Evolutionary conservation across 129 eudicot genomes (phyloP), one percentile per base, ranked within the genome.

Genomic region (Tagetes patula): DNA sequence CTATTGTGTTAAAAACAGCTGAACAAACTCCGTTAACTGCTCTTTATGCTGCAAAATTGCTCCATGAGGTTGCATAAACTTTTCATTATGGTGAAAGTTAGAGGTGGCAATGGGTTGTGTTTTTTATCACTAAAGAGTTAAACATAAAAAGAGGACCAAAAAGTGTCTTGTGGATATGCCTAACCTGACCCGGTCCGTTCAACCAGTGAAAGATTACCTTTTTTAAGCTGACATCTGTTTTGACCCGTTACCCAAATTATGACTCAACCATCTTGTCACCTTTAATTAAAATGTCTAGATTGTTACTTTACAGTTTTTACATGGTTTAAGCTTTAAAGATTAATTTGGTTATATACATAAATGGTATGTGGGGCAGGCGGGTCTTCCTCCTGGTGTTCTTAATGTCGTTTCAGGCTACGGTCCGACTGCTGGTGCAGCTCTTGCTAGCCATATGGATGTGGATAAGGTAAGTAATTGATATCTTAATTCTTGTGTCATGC

Each of bases 371-470:
- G 53, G 34, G 65, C 72, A 85, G 90, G 90, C 90, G 63, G 90
- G 90, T 69, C 87, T 85, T 80, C 90, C 90, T 62, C 85, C 90
- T 6, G 87, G 90, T 62, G 90, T 85, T 39, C 82, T 85, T 52
- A 85, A 85, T 74, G 54, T 85, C 52, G 87, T 85, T 69, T 83
- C 87, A 34, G 90, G 90, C 41, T 82, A 33, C 5, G 87, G 90
- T 77, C 87, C 90, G 4, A 82, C 90, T 68, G 90, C 90, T 70
- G 87, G 90, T 73, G 90, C 90, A 64, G 87, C 90, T 65, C 87
- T 85, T 74, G 85, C 87, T 64, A 52, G 83, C 66, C 90, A 85
- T 75, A 85, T 85, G 90, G 87, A 85, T 70, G 90, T 85, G 39
- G 90, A 85, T 80, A 85, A 85, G 87, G 90, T 82, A 40, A 69